Evolutionary conservation across 1,284 basidiomycete genomes (phyloP).

Genomic region (Sanghuangporus baumii): DNA sequence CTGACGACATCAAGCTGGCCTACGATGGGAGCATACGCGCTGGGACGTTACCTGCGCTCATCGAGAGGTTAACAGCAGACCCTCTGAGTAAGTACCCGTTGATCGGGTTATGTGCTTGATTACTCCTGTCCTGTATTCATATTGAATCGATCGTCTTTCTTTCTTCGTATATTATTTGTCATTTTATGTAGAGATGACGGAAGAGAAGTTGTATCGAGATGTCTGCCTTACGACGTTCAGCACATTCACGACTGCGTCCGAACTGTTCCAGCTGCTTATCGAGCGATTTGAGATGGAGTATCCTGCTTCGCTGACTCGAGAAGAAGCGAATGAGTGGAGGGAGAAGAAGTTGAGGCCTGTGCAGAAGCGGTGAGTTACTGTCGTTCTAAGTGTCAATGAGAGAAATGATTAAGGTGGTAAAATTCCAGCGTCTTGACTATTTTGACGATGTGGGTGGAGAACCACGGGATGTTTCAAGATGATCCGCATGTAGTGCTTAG

Average conservation of each 20-base stretch:
- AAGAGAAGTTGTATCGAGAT: conserved; percentile 50
- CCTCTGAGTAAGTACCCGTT: conserved; percentile 38
- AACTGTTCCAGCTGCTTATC: conserved; percentile 62
- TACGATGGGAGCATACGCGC: conserved; percentile 53
- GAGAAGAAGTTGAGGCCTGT: conserved; percentile 51
- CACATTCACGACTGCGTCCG: conserved; percentile 66
- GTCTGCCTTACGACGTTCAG: conserved; percentile 76
- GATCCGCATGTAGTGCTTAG: conserved; percentile 53
- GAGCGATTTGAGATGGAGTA: conserved; percentile 55
- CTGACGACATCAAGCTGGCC: conserved; percentile 52
- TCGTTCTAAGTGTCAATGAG: neutral
- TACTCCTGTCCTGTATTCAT: neutral
- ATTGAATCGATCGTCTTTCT: neutral
- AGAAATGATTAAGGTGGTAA: neutral
- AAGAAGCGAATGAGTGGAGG: conserved; percentile 62
- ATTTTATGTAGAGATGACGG: conserved; percentile 32
- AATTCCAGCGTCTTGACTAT: conserved; percentile 40
- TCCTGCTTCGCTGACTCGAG: conserved; percentile 44
- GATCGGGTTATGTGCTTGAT: conserved; percentile 1
- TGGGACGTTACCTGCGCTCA: conserved; percentile 64
- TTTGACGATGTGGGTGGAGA: conserved; percentile 55
- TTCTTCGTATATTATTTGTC: conserved; percentile 16
- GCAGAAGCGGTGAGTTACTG: conserved; percentile 37
- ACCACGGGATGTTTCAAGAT: conserved; percentile 54
- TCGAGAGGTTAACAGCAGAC: conserved; percentile 64